Base-by-base conservation (phyloP, 805 yeast species). In the Starmerella stellata region DNA sequence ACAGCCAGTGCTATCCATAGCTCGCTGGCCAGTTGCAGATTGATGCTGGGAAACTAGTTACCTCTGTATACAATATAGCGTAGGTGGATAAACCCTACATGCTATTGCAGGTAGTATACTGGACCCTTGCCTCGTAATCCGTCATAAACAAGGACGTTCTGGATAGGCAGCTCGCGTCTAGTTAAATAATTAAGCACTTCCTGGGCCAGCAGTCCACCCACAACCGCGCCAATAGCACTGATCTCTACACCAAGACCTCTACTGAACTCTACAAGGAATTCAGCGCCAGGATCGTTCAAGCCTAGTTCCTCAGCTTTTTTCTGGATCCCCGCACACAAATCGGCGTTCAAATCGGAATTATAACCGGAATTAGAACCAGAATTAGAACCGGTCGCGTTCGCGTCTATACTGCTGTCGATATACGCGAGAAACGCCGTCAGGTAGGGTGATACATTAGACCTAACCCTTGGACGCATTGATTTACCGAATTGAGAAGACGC, bases 121-220 rank as follows among this genome's bases (percentile, higher is more conserved):
- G 94, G 94, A 72, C 82, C 79, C 43, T 74, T 75, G 33, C 74
- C 66, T 16, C 65, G 64, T 15, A 65, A 57, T 9, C 87, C 83
- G 59, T 90, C 94, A 29, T 85, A 64, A 1, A 87, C 59, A 46
- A 79, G 64, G 38, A 80, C 64, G 54, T 90, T 90, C 54, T 82
- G 85, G 29, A 85, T 64, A 2, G 95, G 93, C 31, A 74, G 65
- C 49, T 80, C 83, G 47, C 75, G 72, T 47, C 70, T 70, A 32
- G 90, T 77, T 38, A 87, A 57, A 39, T 68, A 72, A 59, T 90
- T 90, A 34, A 90, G 78, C 13, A 82, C 76, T 54, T 85, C 95
- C 58, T 90, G 98, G 2, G 93, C 78, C 19, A 87, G 58, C 1
- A 81, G 68, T 1, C 96, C 98, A 4, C 96, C 98, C 5, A 87